Base-by-base conservation (phyloP, 495 filamentous ascomycete genomes). In the Penicillium taxi region DNA sequence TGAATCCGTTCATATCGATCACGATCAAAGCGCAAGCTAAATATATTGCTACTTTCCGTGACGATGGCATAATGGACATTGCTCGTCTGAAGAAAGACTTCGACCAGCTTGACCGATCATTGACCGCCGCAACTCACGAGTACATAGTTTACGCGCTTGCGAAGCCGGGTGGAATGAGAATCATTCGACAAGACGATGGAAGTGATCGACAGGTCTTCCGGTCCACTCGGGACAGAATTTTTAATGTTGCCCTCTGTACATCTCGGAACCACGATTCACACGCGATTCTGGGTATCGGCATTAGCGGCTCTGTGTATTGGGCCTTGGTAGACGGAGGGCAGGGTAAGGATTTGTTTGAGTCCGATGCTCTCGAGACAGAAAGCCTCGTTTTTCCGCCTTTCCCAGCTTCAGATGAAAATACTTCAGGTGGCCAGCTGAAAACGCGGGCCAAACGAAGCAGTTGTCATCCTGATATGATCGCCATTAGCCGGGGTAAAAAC, bases 291-390 rank as follows among this genome's bases (percentile, higher is more conserved):
- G 93, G 81, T 23, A 96, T 89, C 42, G 90, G 88, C 38, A 77
- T 96, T 45, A 93, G 86, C 53, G 93, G 93, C 6, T 79, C 88
- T 6, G 87, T 96, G 2, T 94, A 95, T 60, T 99, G 91, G 83
- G 75, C 84, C 9, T 66, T 81, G 45, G 76, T 91, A 44, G 73
- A 74, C 27, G 78, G 81, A 31, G n/a, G n/a, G n/a, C 70, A 74
- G 8, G 74, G 77, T 14, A 81, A 80, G 39, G 86, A 91, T 45
- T 63, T 80, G 24, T 78, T 88, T 38, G 82, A 86, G 36, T 70
- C 79, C 39, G 74, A 77, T 35, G 68, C 81, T 28, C 70, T 85
- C 27, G 84, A 89, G 57, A 77, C 78, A 36, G 76, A 82, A 47
- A 81, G 85, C 28, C 77, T 96, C 28, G 75, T 86, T 20, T 77